Percentiles rank a stretch among this genome's conserved stretches.
phyloP scores from a whole-genome alignment of 1,139 yeast species.

The Protomyces arabidopsidicola region DNA sequence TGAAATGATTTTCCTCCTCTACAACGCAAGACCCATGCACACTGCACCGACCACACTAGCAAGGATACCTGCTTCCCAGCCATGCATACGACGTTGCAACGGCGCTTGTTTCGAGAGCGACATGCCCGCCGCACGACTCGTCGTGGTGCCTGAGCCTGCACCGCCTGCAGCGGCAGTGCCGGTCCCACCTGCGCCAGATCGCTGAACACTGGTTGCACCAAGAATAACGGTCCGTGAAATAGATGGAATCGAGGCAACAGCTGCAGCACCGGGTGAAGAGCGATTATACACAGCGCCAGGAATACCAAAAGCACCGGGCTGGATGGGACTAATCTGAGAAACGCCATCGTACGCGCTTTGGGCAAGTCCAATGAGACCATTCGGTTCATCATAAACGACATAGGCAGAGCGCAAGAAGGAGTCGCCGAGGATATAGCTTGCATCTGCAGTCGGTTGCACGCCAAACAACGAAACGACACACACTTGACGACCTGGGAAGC shows the following conservation, averaged over 20 bases:
- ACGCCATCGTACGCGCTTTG: slow-evolving; percentile 44
- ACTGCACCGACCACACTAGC: not conserved
- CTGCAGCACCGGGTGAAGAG: slow-evolving; percentile 19
- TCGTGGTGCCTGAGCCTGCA: not conserved
- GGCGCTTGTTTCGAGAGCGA: not conserved
- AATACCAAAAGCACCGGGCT: slow-evolving; percentile 7
- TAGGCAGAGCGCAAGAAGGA: slow-evolving; percentile 68
- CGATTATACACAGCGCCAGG: slow-evolving; percentile 21
- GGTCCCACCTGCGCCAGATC: not conserved
- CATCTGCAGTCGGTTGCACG: slow-evolving; percentile 13
- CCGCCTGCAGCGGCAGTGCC: not conserved
- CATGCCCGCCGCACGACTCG: not conserved
- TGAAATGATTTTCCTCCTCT: not conserved
- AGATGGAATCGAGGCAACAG: slow-evolving; percentile 14
- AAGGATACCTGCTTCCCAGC: not conserved
- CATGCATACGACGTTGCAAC: not conserved
- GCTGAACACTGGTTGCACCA: slow-evolving; percentile 6
- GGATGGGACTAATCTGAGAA: slow-evolving; percentile 2
- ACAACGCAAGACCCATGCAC: not conserved
- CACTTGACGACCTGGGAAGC: slow-evolving; percentile 4
- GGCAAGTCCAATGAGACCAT: slow-evolving; percentile 61
- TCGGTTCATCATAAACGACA: slow-evolving; percentile 71
- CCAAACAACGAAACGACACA: slow-evolving; percentile 28
- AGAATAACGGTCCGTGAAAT: slow-evolving; percentile 3
- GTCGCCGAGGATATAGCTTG: slow-evolving; percentile 56